These are phyloP conservation scores for Aspergillus intermedius DNA, from an alignment of 2,329 filamentous ascomycete species.

Conservation along the genomic window DNA sequence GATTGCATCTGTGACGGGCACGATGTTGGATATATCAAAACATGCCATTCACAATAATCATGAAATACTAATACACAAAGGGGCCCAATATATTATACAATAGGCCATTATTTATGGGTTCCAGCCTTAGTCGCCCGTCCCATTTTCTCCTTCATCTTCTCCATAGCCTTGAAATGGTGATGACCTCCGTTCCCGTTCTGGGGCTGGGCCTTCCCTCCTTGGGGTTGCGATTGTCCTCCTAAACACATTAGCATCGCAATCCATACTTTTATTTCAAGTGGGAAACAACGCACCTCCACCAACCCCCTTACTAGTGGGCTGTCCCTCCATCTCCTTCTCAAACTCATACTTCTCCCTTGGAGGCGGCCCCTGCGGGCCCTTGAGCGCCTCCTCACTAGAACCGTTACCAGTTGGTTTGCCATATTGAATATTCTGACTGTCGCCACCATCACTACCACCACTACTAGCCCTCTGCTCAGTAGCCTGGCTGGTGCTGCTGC, in stretches of 20 bases:
- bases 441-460: not conserved
- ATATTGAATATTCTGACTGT: not conserved
- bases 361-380: slow-evolving; percentile 21
- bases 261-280: no score
- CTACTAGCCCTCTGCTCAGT: not conserved
- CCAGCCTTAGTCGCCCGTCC: slow-evolving; percentile 14
- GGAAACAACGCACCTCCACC: slow-evolving; percentile 4
- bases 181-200: not conserved
- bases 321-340: slow-evolving; percentile 21
- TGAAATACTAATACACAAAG: not conserved
- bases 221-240: not conserved
- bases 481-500: not conserved
- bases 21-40: no score
- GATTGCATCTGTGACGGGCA: no score
- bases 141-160: slow-evolving; percentile 31
- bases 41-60: no score
- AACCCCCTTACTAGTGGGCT: slow-evolving; percentile 5
- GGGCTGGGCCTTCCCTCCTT: not conserved
- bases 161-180: slow-evolving; percentile 10
- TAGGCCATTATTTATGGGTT: not conserved
- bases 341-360: slow-evolving; percentile 21
- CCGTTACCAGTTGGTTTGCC: no score
- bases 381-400: slow-evolving; percentile 23
- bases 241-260: not conserved
- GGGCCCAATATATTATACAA: not conserved